phyloP scores from a whole-genome alignment of 495 filamentous ascomycete genomes.

The Aspergillus incahuasiensis region DNA sequence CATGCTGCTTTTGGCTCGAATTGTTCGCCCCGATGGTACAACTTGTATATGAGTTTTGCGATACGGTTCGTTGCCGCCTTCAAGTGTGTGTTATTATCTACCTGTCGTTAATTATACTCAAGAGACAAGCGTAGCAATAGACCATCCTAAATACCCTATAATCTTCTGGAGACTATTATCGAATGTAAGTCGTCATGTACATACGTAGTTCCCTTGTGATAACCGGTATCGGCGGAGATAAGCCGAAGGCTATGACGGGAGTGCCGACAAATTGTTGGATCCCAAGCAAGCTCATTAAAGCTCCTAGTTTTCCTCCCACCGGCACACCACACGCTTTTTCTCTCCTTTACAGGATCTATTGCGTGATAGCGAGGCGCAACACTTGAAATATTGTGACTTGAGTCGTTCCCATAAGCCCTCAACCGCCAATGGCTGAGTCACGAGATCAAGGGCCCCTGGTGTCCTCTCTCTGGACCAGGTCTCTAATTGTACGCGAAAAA shows the following conservation, averaged over 20 bases:
- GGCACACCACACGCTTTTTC: neutral
- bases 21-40: neutral
- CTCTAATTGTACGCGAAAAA: constrained; percentile 34
- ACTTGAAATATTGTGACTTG: neutral
- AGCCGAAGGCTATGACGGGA: neutral
- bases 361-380: neutral
- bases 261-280: neutral
- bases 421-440: constrained; percentile 29
- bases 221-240: constrained; percentile 5
- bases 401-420: neutral
- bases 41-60: constrained; percentile 7
- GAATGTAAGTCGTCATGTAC: no score
- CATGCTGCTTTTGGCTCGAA: neutral
- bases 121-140: constrained; percentile 3
- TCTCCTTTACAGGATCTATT: neutral
- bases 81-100: constrained; percentile 5
- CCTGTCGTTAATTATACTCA: constrained; percentile 11
- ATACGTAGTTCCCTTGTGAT: neutral
- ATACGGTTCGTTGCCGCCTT: neutral
- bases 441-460: constrained; percentile 33
- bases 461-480: constrained; percentile 41
- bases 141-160: no score
- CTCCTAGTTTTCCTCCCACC: neutral
- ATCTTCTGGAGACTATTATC: no score
- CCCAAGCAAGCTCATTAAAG: neutral